Conservation (phyloP, 2,329 filamentous ascomycete species). For the Cercospora berteroae region DNA sequence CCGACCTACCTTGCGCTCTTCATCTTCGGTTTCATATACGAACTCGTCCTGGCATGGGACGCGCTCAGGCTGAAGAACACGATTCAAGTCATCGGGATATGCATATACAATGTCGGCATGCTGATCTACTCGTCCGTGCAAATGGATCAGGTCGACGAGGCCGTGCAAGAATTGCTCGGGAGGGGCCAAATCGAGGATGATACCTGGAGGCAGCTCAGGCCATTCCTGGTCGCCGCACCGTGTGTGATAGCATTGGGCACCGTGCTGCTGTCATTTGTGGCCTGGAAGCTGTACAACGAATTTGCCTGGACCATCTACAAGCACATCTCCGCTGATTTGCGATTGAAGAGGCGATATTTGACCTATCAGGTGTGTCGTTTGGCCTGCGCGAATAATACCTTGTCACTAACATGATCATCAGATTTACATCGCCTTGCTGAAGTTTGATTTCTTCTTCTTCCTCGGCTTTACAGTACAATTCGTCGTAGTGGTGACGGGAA, state of each 20-base stretch:
- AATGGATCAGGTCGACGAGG: slow-evolving; percentile 81
- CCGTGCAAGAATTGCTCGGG: slow-evolving; percentile 57
- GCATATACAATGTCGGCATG: slow-evolving; percentile 86
- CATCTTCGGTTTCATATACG: slow-evolving; percentile 95
- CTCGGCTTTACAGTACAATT: slow-evolving; percentile 98
- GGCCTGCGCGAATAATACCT: not conserved
- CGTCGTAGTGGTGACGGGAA: slow-evolving; percentile 78
- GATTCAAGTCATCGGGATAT: slow-evolving; percentile 95
- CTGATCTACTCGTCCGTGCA: slow-evolving; percentile 92
- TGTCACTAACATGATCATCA: slow-evolving; percentile 40
- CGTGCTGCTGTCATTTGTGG: slow-evolving; percentile 68
- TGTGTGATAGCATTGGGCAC: slow-evolving; percentile 76
- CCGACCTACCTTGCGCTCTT: slow-evolving; percentile 94
- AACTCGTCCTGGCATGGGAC: slow-evolving; percentile 87
- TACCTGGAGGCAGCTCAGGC: slow-evolving; percentile 69
- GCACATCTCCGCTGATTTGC: slow-evolving; percentile 94
- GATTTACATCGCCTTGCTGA: slow-evolving; percentile 96
- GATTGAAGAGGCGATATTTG: slow-evolving; percentile 94
- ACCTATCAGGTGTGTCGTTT: slow-evolving; percentile 75
- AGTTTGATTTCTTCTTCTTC: slow-evolving; percentile 99
- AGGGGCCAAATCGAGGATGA: slow-evolving; percentile 45
- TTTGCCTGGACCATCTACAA: slow-evolving; percentile 99
- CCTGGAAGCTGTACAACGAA: slow-evolving; percentile 96
- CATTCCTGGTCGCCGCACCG: slow-evolving; percentile 81
- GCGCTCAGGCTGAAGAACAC: slow-evolving; percentile 93